Base-by-base conservation (phyloP, 352 stramenopile species). In the Phytophthora nicotianae region DNA sequence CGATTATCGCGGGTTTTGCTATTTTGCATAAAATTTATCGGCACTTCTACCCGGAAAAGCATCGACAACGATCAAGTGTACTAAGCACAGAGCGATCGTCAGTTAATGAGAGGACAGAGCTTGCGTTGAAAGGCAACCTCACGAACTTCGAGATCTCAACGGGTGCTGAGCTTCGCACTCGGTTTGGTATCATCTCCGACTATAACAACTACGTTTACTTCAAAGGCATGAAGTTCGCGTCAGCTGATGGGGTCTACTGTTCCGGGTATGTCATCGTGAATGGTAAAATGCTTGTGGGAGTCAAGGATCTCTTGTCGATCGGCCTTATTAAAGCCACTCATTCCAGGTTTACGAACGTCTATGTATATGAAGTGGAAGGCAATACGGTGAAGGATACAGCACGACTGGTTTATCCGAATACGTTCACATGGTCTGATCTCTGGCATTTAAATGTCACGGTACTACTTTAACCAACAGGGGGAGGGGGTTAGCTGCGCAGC, bases 151-250 rank as follows among this genome's bases (percentile, higher is more conserved):
- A 76, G 43, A 49, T 76, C 19, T 71, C 68, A 3, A 76, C 68
- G 2, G 68, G 68, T 10, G 68, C 68, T 0, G 58, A 70, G 23
- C 48, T 76, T 2, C 63, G 67, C 24, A 65, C 58, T 14, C 59
- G 67, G 2, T 63, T 78, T 16, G 75, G 75, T 1, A 35, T 84
- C 23, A 63, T 84, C 19, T 84, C 56, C 0, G 59, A 73, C 11
- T 83, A 75, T 46, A 68, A 62, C 33, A 77, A 80, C 40, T 77
- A 70, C 49, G 56, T 72, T 20, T 73, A 67, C 33, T 75, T 75
- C 50, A 76, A 79, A 35, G 74, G 74, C 1, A 62, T 80, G 46
- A 78, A 80, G 56, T 80, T 74, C 41, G 70, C 70, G 23, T 74
- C 63, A 7, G 64, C 65, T 0, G 72, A 78, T 19, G 74, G 70